Evolutionary conservation across 305 asterid species (phyloP), one percentile per base, ranked within the genome.

Genomic region (Fraxinus baroniana): DNA sequence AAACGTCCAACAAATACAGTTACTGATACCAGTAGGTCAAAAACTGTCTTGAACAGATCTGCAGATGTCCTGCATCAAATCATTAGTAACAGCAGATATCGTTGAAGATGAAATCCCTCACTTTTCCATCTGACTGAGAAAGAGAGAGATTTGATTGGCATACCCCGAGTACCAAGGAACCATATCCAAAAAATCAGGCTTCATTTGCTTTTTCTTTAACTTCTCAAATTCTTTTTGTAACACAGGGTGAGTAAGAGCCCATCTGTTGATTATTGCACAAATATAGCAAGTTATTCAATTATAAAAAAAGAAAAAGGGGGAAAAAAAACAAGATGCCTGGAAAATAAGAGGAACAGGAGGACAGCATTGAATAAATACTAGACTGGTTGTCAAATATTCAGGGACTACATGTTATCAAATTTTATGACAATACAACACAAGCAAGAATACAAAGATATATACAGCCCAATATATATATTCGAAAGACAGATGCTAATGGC

Each of bases 121-220:
- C 41, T 32, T 71, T 71, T 33, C 46, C 74, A 74, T 57, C 41
- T 57, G 39, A 66, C 22, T 71, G 60, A 8, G 39, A 78, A 26
- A 70, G 80, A 72, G 52, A 26, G 75, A 74, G 77, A n/a, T 52
- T 6, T 26, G 71, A 81, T 84, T 17, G 68, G 79, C 83, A 74
- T 89, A 97, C 99, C 98, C 99, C 1, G 99, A 97, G 83, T 97
- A 97, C 98, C 98, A 97, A 87, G 99, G 98, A 83, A 94, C 98
- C 99, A 97, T 97, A 89, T 95, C 98, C 91, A 97, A 87, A 86
- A 97, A 95, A 33, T 95, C 97, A 44, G 99, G 99, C 89, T 93
- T 93, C 94, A 88, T 89, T 84, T 97, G 99, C 92, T 89, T 92
- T 83, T 89, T 94, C 88, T 96, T 96, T 89, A 87, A 77, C 91